Percentiles rank a stretch among this genome's conserved stretches.
Evolutionary conservation across 2,329 filamentous ascomycete species (phyloP).

Genomic region (Ceratocystiopsis minuta): DNA sequence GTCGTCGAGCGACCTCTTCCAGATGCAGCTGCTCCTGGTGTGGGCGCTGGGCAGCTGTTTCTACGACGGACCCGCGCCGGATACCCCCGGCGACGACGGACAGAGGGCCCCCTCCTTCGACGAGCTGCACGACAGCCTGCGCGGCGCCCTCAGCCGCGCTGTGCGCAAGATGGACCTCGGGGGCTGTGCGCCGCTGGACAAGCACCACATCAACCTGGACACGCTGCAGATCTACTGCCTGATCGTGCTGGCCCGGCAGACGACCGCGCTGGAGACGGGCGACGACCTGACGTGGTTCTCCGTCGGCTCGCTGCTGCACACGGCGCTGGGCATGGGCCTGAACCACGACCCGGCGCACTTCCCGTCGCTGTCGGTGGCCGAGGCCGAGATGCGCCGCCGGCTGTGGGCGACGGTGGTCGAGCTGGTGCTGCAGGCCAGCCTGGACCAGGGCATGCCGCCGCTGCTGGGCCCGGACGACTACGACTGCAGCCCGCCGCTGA

Average conservation of each 20-base stretch:
- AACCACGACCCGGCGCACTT: constrained; percentile 37
- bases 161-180: constrained; percentile 2
- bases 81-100: constrained; percentile 1
- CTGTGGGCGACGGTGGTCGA: constrained; percentile 40
- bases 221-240: constrained; percentile 9
- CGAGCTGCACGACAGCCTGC: constrained; percentile 3
- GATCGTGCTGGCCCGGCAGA: constrained; percentile 8
- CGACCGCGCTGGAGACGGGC: constrained; percentile 21
- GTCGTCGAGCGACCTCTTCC: constrained; percentile 19
- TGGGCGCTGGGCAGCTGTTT: constrained; percentile 27
- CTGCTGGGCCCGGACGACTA: constrained; percentile 28
- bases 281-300: constrained; percentile 35
- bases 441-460: constrained; percentile 32
- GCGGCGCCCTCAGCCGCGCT: constrained; percentile 5
- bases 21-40: constrained; percentile 28
- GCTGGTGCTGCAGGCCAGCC: constrained; percentile 30
- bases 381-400: constrained; percentile 34
- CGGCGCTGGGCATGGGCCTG: constrained; percentile 38
- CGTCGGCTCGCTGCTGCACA: constrained; percentile 30
- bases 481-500: constrained; percentile 30
- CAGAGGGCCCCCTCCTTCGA: background rate
- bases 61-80: too few species aligned
- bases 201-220: constrained; percentile 7
- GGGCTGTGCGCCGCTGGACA: constrained; percentile 6
- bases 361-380: constrained; percentile 26